Base-by-base conservation (phyloP, 768 basidiomycete species). In the Boletus huronensis region DNA sequence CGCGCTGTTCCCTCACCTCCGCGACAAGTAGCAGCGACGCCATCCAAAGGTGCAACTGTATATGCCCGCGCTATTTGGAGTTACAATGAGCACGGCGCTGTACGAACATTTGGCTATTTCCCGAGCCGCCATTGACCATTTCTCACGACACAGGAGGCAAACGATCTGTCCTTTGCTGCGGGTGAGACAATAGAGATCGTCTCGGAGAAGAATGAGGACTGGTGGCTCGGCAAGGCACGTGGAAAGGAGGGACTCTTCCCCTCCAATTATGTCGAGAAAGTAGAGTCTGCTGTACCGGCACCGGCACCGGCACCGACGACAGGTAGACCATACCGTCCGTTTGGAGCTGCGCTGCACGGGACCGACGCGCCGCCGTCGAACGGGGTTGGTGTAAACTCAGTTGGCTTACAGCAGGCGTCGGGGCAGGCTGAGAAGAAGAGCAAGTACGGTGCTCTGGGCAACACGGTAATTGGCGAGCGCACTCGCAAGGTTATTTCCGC, bases 171-270 rank as follows among this genome's bases (percentile, higher is more conserved):
- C 1, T 93, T 96, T 77, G 67, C 74, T 26, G 69, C 79, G 0
- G 93, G 90, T 4, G 93, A 94, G 63, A 75, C 83, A 42, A 80
- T 96, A 54, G 88, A 90, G 53, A 78, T 96, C 53, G 68, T 89
- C 39, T 81, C 86, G 54, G 89, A 93, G 66, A 87, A 83, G 42
- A 92, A 93, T 54, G 76, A 76, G 3, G 93, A 94, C 68, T 94
- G 93, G 93, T 96, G 90, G 91, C 82, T 79, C 8, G 92, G 93
- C 26, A 76, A 70, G 55, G 62, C 78, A 52, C 79, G 84, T 32
- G 85, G 84, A 25, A 77, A 73, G 54, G 79, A 85, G 51, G 92
- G 86, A 5, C 77, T 93, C 35, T 90, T 94, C 76, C 93, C 92
- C 0, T 79, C 86, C 13, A 82, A 81, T 58, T 81, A 90, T 50